phyloP scores from a whole-genome alignment of 129 eudicot genomes.

The Solidago caesia region DNA sequence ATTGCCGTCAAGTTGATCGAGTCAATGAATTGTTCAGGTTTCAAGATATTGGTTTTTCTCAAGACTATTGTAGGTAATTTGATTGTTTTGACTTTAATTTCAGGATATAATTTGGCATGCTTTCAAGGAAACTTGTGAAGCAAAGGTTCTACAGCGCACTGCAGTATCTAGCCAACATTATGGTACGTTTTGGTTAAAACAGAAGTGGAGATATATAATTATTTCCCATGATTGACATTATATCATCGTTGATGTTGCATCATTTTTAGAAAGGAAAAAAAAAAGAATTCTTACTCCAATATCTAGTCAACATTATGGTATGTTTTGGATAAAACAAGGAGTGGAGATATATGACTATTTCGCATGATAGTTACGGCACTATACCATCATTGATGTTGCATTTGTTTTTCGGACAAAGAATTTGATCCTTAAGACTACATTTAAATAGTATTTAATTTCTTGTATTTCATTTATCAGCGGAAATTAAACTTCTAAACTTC shows the following conservation, averaged over 20 bases:
- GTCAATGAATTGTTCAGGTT: not conserved
- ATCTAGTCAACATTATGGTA: too few relatives aligned
- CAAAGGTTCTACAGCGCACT: slow-evolving; percentile 61
- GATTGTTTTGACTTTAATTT: slow-evolving; percentile 7
- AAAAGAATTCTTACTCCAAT: too few relatives aligned
- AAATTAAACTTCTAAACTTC: slow-evolving; percentile 12
- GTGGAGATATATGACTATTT: not conserved
- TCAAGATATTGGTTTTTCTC: not conserved
- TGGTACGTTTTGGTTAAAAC: slow-evolving; percentile 45
- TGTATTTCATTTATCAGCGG: not conserved
- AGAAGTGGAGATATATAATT: not conserved
- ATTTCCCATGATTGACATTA: not conserved
- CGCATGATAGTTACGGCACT: too few relatives aligned
- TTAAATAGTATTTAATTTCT: too few relatives aligned
- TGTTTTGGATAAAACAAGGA: not conserved
- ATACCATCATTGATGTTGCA: too few relatives aligned
- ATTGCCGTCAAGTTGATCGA: not conserved
- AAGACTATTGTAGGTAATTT: slow-evolving; percentile 5
- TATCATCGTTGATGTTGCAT: too few relatives aligned
- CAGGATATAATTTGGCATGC: slow-evolving; percentile 81
- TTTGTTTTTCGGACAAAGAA: too few relatives aligned
- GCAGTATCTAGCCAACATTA: slow-evolving; percentile 52
- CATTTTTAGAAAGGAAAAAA: too few relatives aligned
- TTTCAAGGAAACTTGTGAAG: slow-evolving; percentile 55
- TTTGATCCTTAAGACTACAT: too few relatives aligned